Percentiles rank a stretch among this genome's conserved stretches.
Evolutionary conservation across 768 basidiomycete genomes (phyloP).

Genomic region (Leccinum sublutescens): DNA sequence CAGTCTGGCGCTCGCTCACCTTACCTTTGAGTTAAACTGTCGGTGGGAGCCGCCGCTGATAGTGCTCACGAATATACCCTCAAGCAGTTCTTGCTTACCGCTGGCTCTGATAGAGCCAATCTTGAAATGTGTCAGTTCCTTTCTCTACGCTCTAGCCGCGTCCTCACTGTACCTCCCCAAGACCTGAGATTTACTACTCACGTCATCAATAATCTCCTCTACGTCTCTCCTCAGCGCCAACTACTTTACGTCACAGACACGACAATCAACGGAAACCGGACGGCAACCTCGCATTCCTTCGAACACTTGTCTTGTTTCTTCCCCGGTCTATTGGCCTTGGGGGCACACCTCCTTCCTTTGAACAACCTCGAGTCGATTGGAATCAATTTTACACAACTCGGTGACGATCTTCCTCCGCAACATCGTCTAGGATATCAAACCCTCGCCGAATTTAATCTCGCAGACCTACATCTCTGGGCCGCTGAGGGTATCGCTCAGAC

Average conservation of each 20-base stretch:
- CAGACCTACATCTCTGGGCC: constrained; percentile 69
- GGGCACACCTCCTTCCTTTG: constrained; percentile 59
- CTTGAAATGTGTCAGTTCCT: constrained; percentile 62
- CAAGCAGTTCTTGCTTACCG: constrained; percentile 70
- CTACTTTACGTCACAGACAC: constrained; percentile 70
- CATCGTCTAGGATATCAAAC: constrained; percentile 34
- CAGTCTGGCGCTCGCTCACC: not conserved
- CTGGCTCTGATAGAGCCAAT: constrained; percentile 54
- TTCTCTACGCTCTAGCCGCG: not conserved
- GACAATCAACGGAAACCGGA: constrained; percentile 25
- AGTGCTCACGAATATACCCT: constrained; percentile 78
- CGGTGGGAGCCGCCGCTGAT: constrained; percentile 67
- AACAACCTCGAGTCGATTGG: constrained; percentile 49
- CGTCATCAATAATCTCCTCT: constrained; percentile 64
- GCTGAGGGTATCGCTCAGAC: constrained; percentile 72
- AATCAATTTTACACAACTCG: constrained; percentile 43
- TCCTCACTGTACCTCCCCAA: constrained; percentile 27
- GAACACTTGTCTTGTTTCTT: constrained; percentile 81
- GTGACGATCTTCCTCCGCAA: constrained; percentile 20
- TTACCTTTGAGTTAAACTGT: constrained; percentile 37
- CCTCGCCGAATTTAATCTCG: constrained; percentile 49
- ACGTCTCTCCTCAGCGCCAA: constrained; percentile 59
- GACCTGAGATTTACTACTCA: constrained; percentile 62
- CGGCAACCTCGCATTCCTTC: constrained; percentile 47
- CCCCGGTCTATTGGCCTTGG: constrained; percentile 72